Percentiles rank a stretch among this genome's conserved stretches.
Evolutionary conservation across 2,329 filamentous ascomycete species (phyloP).

Genomic region (Albophoma yamanashiensis): DNA sequence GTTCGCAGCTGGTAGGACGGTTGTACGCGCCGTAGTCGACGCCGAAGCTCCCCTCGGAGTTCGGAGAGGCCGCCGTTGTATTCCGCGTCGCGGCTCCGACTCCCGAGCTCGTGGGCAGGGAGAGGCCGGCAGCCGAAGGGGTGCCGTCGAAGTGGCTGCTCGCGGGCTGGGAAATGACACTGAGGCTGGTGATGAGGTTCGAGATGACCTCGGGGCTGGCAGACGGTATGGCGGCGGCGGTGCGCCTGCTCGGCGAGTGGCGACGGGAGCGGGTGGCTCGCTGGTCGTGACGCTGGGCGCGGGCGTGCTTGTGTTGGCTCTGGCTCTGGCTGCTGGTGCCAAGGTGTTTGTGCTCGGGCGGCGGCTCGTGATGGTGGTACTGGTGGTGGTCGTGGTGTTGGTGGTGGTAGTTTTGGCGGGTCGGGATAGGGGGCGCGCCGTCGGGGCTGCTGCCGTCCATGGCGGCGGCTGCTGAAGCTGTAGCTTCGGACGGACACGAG

Average conservation of each 20-base stretch:
- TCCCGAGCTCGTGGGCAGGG: constrained; percentile 26
- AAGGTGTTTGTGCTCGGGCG: not conserved
- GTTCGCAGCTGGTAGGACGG: constrained; percentile 35
- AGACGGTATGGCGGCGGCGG: constrained; percentile 20
- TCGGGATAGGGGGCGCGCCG: constrained; percentile 20
- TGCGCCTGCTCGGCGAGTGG: constrained; percentile 5
- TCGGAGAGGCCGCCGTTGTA: constrained; percentile 11
- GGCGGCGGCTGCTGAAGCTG: not conserved
- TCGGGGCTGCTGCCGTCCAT: not conserved
- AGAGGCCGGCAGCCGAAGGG: constrained; percentile 27
- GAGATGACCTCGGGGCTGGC: constrained; percentile 61
- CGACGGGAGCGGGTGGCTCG: constrained; percentile 4
- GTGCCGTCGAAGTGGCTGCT: constrained; percentile 54
- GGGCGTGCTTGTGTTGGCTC: not conserved
- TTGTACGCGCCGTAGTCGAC: constrained; percentile 63
- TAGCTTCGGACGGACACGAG: not conserved
- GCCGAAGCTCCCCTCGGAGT: constrained; percentile 45
- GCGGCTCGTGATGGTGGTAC: not conserved
- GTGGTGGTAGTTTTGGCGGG: constrained; percentile 7
- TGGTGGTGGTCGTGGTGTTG: not conserved
- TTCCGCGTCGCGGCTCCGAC: constrained; percentile 13
- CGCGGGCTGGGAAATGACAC: constrained; percentile 57
- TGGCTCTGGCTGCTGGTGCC: not conserved
- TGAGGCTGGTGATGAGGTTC: constrained; percentile 57
- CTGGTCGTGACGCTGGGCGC: not conserved